Evolutionary conservation across 2,329 filamentous ascomycete species (phyloP), one percentile per base, ranked within the genome.

Genomic region (Alternaria arbusti): DNA sequence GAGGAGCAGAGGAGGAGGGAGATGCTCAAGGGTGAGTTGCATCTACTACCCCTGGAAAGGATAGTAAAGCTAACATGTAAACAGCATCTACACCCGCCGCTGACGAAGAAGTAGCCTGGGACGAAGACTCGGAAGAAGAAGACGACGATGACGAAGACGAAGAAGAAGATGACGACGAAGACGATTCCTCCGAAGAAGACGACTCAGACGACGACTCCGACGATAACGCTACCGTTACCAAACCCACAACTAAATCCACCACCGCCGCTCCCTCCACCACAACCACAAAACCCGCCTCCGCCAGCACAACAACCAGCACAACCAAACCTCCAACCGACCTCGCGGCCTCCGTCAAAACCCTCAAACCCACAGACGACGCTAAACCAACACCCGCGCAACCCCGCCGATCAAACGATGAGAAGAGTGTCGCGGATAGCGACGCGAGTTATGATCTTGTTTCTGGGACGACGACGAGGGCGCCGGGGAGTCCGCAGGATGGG

Each of bases 361-460:
- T 82, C 54, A 84, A 78, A 67, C 80, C 74, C 6, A 67, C 68
- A 0, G 58, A 59, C 3, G 59, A 68, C 15, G 65, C 68, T 67
- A 74, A 67, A 66, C 82, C 88, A 51, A 93, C 93, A 79, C 86
- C 89, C 25, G 81, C 82, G 28, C 71, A 74, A 40, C 83, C 89
- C 17, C 90, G 92, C 57, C 82, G 84, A 43, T 96, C 94, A 25
- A 91, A 96, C 74, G 82, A 84, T 49, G 79, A 79, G 78, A 94
- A 95, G 78, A 96, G 92, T 25, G 92, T 96, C 70, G 89, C 94
- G 8, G 96, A 96, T 74, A 97, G 95, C 78, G 96, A 99, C 73
- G 93, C 93, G 17, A 97, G 94, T 82, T 99, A 99, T 79, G 96
- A 99, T 78, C 86, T 99, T 32, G 93, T 99, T 4, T 84, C 82